Conservation (phyloP, 371 early-diverging fungal genomes). For the Mortierella sp. region DNA sequence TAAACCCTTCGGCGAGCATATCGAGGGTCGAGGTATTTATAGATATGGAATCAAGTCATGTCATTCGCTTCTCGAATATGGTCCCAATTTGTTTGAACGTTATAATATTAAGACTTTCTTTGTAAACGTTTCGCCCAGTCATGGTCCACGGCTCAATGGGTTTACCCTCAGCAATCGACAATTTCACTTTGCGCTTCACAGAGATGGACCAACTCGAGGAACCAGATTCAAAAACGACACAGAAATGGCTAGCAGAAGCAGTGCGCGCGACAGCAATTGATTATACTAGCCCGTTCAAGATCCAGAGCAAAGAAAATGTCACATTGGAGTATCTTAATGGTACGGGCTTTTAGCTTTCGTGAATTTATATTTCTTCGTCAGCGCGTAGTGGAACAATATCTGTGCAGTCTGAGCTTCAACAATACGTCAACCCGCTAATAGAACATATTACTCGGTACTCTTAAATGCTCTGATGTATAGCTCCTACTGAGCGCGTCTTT, state of each 20-base stretch:
- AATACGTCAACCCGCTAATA: background rate
- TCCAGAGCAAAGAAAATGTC: constrained; percentile 58
- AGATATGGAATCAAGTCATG: too few species aligned
- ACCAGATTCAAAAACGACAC: constrained; percentile 66
- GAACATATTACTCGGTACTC: background rate
- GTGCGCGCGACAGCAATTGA: constrained; percentile 56
- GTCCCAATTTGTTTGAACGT: background rate
- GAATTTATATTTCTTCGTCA: background rate
- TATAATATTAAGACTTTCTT: constrained; percentile 1
- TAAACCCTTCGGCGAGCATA: constrained; percentile 85
- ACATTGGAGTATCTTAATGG: constrained; percentile 63
- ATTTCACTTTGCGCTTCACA: constrained; percentile 79
- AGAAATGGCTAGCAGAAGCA: constrained; percentile 68
- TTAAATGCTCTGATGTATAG: constrained; percentile 1
- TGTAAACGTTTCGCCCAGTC: constrained; percentile 59
- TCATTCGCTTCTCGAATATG: background rate
- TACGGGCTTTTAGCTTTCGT: constrained; percentile 35
- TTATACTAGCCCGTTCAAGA: constrained; percentile 32
- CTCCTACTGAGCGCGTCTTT: constrained; percentile 56
- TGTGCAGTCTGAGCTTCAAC: background rate
- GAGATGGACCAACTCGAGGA: constrained; percentile 70
- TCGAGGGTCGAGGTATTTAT: constrained; percentile 77
- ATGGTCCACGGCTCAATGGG: constrained; percentile 78
- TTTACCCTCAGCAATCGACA: constrained; percentile 71
- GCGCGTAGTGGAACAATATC: background rate